Evolutionary conservation across 306 rosid genomes (phyloP).

Genomic region (Abrus pulchellus): DNA sequence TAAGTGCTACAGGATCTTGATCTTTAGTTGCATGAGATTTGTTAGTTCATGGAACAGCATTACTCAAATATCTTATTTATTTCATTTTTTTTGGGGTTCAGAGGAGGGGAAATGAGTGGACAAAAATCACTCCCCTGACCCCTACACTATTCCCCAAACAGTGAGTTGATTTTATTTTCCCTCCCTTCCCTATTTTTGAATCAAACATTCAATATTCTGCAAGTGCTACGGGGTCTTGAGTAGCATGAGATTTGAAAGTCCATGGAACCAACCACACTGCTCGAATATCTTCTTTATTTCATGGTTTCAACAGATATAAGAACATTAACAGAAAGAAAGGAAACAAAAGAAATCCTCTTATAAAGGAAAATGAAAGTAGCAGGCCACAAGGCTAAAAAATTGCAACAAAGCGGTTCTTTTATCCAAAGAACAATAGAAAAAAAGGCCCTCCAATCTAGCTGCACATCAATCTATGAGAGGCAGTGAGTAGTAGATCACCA

Average conservation of each 20-base stretch:
- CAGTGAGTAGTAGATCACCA: not conserved
- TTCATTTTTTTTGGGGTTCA: not conserved
- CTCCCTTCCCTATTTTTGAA: not conserved
- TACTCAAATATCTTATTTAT: not conserved
- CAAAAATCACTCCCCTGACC: no score
- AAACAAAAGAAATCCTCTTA: not conserved
- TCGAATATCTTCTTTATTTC: not conserved
- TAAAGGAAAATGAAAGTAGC: not conserved
- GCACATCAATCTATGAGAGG: not conserved
- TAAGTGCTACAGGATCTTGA: no score
- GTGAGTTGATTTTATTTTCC: not conserved
- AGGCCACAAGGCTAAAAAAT: not conserved
- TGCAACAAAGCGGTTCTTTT: no score
- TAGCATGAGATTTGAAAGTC: slow-evolving; percentile 4
- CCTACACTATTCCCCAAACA: no score
- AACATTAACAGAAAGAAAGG: slow-evolving; percentile 5
- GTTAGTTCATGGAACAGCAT: not conserved
- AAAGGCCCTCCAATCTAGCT: not conserved
- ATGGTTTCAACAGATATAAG: not conserved
- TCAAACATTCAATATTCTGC: not conserved
- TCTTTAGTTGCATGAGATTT: not conserved
- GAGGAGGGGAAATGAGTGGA: no score
- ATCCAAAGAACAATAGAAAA: not conserved
- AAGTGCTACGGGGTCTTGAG: not conserved
- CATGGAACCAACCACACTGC: not conserved